Percentiles rank a stretch among this genome's conserved stretches.
These are phyloP conservation scores for Plasmodium vivax DNA, from an alignment of 169 alveolate genomes.

Conservation along the genomic window DNA sequence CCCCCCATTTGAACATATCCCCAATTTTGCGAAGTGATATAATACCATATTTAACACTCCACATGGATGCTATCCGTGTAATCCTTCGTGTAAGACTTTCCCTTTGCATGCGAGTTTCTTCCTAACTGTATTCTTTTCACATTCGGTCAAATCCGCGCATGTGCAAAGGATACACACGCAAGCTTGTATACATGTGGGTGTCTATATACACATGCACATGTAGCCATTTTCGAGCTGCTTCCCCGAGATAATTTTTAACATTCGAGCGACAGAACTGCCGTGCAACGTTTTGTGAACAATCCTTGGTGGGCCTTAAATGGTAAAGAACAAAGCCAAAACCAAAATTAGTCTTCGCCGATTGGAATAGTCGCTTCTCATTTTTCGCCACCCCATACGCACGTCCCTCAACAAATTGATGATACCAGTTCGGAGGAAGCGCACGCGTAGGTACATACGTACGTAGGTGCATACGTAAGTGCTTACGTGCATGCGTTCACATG, in stretches of 20 bases:
- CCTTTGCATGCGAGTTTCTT: not conserved
- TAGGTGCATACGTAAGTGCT: not conserved
- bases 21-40: not conserved
- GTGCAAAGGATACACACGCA: not conserved
- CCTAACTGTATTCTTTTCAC: not conserved
- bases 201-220: not conserved
- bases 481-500: not conserved
- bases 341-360: not conserved
- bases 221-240: not conserved
- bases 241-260: not conserved
- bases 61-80: not conserved
- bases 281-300: not conserved
- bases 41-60: not conserved
- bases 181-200: not conserved
- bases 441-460: not conserved
- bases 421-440: not conserved
- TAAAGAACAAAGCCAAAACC: not conserved
- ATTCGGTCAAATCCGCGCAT: not conserved
- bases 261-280: not conserved
- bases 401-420: not conserved
- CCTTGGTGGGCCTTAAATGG: not conserved
- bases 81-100: not conserved
- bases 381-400: not conserved
- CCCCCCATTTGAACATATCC: not conserved
- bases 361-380: not conserved